phyloP scores from a whole-genome alignment of 306 rosid genomes.

The Dalbergia cochinchinensis region DNA sequence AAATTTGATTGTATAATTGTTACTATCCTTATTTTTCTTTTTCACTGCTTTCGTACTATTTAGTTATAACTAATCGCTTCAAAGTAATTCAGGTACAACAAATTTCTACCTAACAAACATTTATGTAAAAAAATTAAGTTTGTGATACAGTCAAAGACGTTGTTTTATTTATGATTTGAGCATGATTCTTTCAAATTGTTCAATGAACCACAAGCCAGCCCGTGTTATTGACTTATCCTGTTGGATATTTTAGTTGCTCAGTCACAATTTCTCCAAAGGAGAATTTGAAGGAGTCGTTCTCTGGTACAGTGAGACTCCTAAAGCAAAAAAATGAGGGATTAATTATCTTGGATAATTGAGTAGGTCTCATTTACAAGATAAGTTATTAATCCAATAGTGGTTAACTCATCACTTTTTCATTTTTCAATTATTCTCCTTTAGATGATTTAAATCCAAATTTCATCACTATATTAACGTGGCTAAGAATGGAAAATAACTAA shows the following conservation, averaged over 20 bases:
- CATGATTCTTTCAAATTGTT: background rate
- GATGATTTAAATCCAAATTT: too few relatives aligned
- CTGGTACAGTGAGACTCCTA: too few relatives aligned
- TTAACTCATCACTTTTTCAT: too few relatives aligned
- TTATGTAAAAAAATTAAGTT: background rate
- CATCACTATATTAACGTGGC: background rate
- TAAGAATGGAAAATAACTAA: background rate
- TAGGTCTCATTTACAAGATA: too few relatives aligned
- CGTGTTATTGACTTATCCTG: background rate
- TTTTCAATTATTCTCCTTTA: too few relatives aligned
- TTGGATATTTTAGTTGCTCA: background rate
- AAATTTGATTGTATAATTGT: conserved; percentile 30
- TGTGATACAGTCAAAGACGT: background rate
- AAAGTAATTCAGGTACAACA: background rate
- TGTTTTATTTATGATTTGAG: background rate
- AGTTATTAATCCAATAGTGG: too few relatives aligned
- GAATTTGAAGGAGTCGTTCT: background rate
- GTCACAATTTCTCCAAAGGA: background rate
- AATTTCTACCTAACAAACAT: background rate
- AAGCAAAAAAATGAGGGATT: too few relatives aligned
- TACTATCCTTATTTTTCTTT: background rate
- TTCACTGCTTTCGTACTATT: background rate
- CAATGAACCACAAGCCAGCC: background rate
- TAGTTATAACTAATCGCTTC: background rate
- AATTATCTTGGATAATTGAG: too few relatives aligned